A percentile compares a stretch with the other conserved stretches of the same genome.
phyloP scores from a whole-genome alignment of 352 stramenopile genomes.

The Peronospora destructor region DNA sequence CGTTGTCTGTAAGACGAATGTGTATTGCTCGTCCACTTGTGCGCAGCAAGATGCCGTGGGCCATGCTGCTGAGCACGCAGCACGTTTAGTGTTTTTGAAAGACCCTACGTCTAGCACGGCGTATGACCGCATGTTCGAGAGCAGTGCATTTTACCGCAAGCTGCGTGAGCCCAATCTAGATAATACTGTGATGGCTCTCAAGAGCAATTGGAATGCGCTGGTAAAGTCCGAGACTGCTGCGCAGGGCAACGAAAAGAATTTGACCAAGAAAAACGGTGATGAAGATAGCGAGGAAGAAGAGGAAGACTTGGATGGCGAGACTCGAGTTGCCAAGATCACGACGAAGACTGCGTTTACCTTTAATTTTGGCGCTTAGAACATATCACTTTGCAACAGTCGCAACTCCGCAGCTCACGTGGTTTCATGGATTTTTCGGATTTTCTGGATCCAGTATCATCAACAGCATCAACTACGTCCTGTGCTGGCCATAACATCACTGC shows the following conservation, averaged over 20 bases:
- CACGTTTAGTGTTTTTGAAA: constrained; percentile 60
- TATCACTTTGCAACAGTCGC: constrained; percentile 1
- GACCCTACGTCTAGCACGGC: constrained; percentile 36
- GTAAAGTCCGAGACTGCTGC: constrained; percentile 16
- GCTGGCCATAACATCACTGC: constrained; percentile 3
- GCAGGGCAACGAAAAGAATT: constrained; percentile 10
- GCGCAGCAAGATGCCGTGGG: constrained; percentile 27
- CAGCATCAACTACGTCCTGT: constrained; percentile 18
- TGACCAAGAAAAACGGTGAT: constrained; percentile 14
- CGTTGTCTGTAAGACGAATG: constrained; percentile 68
- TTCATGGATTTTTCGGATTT: constrained; percentile 17
- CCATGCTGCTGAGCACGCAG: constrained; percentile 62
- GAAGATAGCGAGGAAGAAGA: constrained; percentile 25
- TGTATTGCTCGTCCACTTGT: constrained; percentile 66
- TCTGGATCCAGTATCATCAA: no score
- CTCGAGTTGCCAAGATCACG: constrained; percentile 11
- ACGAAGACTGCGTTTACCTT: constrained; percentile 33
- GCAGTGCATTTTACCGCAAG: constrained; percentile 51
- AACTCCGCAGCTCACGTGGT: constrained; percentile 12
- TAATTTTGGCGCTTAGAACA: constrained; percentile 32
- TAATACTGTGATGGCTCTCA: constrained; percentile 33
- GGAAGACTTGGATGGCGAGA: constrained; percentile 13
- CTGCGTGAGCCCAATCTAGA: constrained; percentile 33
- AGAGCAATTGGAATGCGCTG: constrained; percentile 42
- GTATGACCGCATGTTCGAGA: constrained; percentile 42